phyloP scores from a whole-genome alignment of 2,329 filamentous ascomycete genomes.

The Diaporthe vaccinii region DNA sequence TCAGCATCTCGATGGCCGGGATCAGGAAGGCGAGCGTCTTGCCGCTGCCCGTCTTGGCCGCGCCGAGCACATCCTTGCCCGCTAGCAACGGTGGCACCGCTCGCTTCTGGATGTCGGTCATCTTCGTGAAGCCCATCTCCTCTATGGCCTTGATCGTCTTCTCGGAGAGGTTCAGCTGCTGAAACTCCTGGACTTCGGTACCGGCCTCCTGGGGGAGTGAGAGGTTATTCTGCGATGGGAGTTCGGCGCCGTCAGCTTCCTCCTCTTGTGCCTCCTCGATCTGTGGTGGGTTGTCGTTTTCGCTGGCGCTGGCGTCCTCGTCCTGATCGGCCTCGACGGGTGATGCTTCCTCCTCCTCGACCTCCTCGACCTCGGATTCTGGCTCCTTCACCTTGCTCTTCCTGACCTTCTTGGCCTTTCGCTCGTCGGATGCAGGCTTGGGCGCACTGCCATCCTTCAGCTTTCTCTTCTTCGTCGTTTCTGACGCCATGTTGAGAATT shows the following conservation, averaged over 20 bases:
- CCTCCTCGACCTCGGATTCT: constrained; percentile 39
- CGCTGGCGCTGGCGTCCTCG: constrained; percentile 37
- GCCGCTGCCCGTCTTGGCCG: constrained; percentile 95
- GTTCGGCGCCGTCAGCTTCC: constrained; percentile 50
- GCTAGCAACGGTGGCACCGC: constrained; percentile 90
- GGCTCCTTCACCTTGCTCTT: constrained; percentile 39
- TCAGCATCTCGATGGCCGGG: constrained; percentile 93
- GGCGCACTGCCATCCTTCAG: constrained; percentile 48
- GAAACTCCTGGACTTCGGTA: constrained; percentile 77
- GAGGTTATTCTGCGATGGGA: constrained; percentile 57
- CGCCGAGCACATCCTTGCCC: constrained; percentile 92
- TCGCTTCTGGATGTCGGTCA: constrained; percentile 94
- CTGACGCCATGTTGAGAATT: constrained; percentile 48
- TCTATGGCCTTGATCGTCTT: constrained; percentile 89
- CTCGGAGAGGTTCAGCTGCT: constrained; percentile 86
- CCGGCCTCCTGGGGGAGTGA: constrained; percentile 69
- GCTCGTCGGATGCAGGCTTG: constrained; percentile 42
- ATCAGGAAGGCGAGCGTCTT: constrained; percentile 97
- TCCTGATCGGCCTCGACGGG: constrained; percentile 44
- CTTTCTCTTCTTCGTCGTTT: constrained; percentile 54
- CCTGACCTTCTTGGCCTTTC: constrained; percentile 40
- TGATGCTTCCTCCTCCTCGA: constrained; percentile 40
- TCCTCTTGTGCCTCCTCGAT: constrained; percentile 47
- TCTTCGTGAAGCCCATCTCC: constrained; percentile 93
- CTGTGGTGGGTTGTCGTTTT: constrained; percentile 38